Conservation (phyloP, 495 filamentous ascomycete species). For the Lindgomyces ingoldianus region DNA sequence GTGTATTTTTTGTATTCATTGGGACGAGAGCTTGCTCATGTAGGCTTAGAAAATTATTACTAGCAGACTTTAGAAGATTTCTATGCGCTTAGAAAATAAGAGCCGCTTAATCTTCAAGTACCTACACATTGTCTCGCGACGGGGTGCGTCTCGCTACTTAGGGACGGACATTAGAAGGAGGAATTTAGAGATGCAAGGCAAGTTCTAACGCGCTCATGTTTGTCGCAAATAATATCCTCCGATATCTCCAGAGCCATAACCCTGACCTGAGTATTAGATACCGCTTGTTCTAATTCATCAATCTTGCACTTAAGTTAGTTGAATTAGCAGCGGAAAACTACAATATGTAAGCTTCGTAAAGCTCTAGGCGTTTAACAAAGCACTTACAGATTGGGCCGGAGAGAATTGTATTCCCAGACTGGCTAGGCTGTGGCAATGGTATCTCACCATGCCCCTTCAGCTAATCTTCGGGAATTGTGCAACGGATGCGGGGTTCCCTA, state of each 20-base stretch:
- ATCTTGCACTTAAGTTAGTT: too few relatives aligned
- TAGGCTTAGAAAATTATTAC: conserved; percentile 1
- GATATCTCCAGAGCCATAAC: not conserved
- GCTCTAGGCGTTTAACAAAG: too few relatives aligned
- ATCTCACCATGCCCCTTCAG: too few relatives aligned
- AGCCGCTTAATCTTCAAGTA: conserved; percentile 22
- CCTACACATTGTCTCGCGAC: conserved; percentile 8
- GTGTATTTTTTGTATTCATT: conserved; percentile 13
- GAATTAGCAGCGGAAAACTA: too few relatives aligned
- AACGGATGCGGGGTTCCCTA: too few relatives aligned
- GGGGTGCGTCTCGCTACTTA: conserved; percentile 6
- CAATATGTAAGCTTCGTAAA: too few relatives aligned
- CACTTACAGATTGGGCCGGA: too few relatives aligned
- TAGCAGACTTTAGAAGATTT: conserved; percentile 13
- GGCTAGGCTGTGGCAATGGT: too few relatives aligned
- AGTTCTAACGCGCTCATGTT: conserved; percentile 5
- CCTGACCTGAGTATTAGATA: too few relatives aligned
- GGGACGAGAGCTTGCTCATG: not conserved
- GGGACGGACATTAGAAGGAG: conserved; percentile 3
- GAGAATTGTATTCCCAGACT: too few relatives aligned
- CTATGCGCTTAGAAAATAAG: conserved; percentile 10
- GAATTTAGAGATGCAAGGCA: conserved; percentile 3
- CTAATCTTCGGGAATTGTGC: too few relatives aligned
- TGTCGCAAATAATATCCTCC: not conserved
- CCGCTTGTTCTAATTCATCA: too few relatives aligned